Evolutionary conservation across 345 rosid genomes (phyloP), one percentile per base, ranked within the genome.

Genomic region (Lepidium aucheri): DNA sequence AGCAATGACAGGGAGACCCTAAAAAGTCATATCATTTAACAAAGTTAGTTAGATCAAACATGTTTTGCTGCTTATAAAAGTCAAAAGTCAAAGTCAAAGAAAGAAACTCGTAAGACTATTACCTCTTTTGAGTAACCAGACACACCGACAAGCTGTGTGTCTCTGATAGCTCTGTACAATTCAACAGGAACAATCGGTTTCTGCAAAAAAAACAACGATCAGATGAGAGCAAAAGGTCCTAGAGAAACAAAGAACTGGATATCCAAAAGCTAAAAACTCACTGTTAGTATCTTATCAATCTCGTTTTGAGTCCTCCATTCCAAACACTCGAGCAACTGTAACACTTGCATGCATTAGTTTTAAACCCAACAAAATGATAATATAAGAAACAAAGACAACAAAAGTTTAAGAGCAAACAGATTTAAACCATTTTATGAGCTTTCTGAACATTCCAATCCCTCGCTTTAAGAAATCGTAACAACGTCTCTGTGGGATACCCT

Each of bases 1-100:
- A 28, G 91, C 97, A 77, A 91, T 78, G 63, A 95, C 90, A 57
- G 99, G 99, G 76, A 77, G 90, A 55, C 99, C 99, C 99, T 95
- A 71, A 26, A 28, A 30, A 59, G 51, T 3, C 26, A 14, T 10
- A 42, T 61, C 34, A 51, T 26, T 39, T 3, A 33, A 50, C 38
- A 34, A 36, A 63, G 6, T 17, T 9, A 58, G 56, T 4, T 36
- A 12, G 38, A 22, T 11, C 35, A 51, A 64, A 70, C 42, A 54
- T 53, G 24, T 6, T 16, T 53, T 43, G 42, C 41, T 18, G 60
- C 40, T 41, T 49, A 4, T 8, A 5, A 24, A 33, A 22, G 52
- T 60, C 20, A 35, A 10, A 54, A 46, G 32, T 49, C 1, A 66
- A 47, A 26, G 9, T 26, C 32, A 38, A 56, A 53, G 36, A 60